phyloP scores from a whole-genome alignment of 2,329 filamentous ascomycete genomes.

The Pseudogymnoascus sp. region DNA sequence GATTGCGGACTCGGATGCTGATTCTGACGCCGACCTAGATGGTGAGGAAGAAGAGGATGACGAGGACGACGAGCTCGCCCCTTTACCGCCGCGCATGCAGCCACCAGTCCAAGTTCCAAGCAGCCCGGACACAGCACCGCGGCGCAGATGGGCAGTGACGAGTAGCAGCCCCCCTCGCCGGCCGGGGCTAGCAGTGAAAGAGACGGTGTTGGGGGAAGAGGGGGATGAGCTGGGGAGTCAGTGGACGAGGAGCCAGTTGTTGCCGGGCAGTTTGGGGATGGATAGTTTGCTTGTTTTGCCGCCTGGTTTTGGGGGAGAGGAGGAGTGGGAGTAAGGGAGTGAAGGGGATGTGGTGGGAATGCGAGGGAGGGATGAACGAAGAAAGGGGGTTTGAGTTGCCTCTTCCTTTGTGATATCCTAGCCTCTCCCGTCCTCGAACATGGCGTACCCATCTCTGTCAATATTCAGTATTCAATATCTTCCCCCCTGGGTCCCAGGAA shows the following conservation, averaged over 20 bases:
- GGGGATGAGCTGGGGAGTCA: background rate
- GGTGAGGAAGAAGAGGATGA: background rate
- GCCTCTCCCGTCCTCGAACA: background rate
- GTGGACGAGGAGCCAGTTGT: background rate
- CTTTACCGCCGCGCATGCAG: background rate
- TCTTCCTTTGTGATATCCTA: background rate
- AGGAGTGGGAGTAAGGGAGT: background rate
- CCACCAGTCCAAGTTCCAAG: background rate
- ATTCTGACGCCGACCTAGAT: background rate
- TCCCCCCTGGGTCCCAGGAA: background rate
- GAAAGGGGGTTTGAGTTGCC: background rate
- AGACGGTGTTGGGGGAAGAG: background rate
- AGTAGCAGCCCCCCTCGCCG: background rate
- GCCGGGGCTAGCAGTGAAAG: background rate
- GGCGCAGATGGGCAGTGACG: background rate
- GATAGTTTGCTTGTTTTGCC: slow-evolving; percentile 6
- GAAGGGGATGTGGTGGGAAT: background rate
- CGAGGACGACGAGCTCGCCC: background rate
- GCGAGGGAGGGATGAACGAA: background rate
- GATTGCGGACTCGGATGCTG: background rate
- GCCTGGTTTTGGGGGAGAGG: background rate
- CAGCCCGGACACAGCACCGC: background rate
- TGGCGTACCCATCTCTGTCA: background rate
- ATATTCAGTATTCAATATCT: background rate
- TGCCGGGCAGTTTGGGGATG: background rate